Percentiles rank a stretch among this genome's conserved stretches.
These are phyloP conservation scores for Phytophthora fragariae DNA, from an alignment of 352 stramenopile genomes.

Conservation along the genomic window DNA sequence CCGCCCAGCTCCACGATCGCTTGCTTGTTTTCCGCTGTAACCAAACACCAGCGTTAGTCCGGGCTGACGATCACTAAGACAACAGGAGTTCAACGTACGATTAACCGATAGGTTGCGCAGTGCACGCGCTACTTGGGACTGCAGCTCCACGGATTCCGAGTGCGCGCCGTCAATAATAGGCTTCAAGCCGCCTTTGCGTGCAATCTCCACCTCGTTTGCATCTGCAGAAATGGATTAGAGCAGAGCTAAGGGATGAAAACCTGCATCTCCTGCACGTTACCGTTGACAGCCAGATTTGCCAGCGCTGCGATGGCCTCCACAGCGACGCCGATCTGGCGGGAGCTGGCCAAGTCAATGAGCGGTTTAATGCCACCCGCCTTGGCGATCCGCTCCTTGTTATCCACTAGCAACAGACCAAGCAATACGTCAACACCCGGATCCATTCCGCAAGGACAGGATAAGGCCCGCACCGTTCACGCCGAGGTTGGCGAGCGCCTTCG, in stretches of 20 bases:
- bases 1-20: constrained; percentile 86
- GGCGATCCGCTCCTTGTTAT: constrained; percentile 95
- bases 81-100: constrained; percentile 52
- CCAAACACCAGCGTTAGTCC: constrained; percentile 10
- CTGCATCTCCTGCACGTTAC: constrained; percentile 32
- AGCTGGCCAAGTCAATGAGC: constrained; percentile 83
- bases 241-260: not conserved
- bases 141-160: constrained; percentile 85
- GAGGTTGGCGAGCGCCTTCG: constrained; percentile 95
- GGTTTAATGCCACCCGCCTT: constrained; percentile 91
- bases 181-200: constrained; percentile 85
- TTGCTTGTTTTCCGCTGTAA: constrained; percentile 89
- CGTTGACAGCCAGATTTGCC: constrained; percentile 95
- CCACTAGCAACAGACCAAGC: constrained; percentile 45
- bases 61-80: not conserved
- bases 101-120: constrained; percentile 95
- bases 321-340: constrained; percentile 84
- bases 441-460: not conserved
- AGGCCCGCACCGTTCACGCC: constrained; percentile 83
- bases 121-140: constrained; percentile 90
- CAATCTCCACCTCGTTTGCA: constrained; percentile 93
- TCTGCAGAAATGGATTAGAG: constrained; percentile 52
- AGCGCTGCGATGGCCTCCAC: constrained; percentile 94
- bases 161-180: constrained; percentile 90
- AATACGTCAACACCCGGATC: not conserved